These are phyloP conservation scores for Eucalyptus tenuipes DNA, from an alignment of 345 rosid genomes.

Conservation along the genomic window DNA sequence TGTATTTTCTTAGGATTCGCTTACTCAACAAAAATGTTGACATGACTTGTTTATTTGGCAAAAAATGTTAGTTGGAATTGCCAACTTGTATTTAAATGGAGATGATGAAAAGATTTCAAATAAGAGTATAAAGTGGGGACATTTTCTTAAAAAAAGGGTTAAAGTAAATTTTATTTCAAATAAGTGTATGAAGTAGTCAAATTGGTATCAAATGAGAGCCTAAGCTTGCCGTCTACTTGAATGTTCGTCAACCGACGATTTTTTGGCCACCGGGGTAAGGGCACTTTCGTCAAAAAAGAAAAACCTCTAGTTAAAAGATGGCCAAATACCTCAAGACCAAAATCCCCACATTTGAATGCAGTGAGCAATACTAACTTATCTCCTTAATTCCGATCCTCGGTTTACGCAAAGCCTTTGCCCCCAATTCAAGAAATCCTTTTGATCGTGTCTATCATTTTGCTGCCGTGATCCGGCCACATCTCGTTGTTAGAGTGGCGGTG, in stretches of 20 bases:
- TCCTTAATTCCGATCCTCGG: neutral
- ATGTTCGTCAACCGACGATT: fast-evolving
- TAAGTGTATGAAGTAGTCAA: fast-evolving
- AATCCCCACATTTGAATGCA: neutral
- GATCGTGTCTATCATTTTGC: neutral
- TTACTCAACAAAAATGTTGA: neutral
- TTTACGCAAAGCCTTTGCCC: neutral
- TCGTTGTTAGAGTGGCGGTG: constrained; percentile 52
- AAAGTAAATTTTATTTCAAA: neutral
- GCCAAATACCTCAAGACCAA: neutral
- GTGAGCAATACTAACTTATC: neutral
- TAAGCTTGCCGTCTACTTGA: fast-evolving
- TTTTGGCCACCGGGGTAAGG: neutral
- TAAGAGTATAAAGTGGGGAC: fast-evolving
- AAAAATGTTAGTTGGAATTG: neutral
- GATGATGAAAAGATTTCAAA: neutral
- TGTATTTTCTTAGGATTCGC: neutral
- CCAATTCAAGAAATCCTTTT: neutral
- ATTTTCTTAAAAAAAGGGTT: neutral
- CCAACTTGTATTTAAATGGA: too few relatives aligned
- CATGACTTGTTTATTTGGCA: neutral
- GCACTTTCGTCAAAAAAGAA: neutral
- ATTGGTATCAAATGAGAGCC: neutral
- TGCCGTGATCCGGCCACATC: constrained; percentile 19
- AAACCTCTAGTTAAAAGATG: neutral